Conservation (phyloP, 352 stramenopile genomes). For the Globisporangium heterothallicum region DNA sequence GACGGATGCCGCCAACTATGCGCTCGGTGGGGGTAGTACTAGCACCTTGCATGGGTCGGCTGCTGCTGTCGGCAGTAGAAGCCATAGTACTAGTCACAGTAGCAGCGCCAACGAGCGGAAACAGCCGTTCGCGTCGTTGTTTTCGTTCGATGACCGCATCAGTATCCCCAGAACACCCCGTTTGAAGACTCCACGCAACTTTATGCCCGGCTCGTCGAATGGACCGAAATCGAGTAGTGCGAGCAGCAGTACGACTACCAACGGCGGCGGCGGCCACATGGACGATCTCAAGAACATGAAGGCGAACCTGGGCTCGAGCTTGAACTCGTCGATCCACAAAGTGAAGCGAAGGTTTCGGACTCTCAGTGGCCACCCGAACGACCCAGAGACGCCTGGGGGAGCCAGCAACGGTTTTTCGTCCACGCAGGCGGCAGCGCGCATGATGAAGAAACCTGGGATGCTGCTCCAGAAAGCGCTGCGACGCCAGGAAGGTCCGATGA, state of each 20-base stretch:
- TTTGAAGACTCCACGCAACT: constrained; percentile 39
- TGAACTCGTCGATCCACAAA: constrained; percentile 68
- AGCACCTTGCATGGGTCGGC: not conserved
- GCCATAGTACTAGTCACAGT: too few relatives aligned
- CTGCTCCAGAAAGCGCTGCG: constrained; percentile 57
- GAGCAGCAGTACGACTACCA: too few relatives aligned
- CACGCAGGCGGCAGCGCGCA: constrained; percentile 40
- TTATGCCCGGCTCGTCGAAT: constrained; percentile 18
- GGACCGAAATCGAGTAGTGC: constrained; percentile 7
- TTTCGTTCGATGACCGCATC: constrained; percentile 57
- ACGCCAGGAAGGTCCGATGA: constrained; percentile 9
- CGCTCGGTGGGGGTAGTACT: constrained; percentile 28
- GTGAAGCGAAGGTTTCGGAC: constrained; percentile 68
- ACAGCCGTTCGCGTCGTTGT: constrained; percentile 36
- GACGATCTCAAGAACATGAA: constrained; percentile 75
- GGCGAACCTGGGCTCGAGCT: constrained; percentile 62
- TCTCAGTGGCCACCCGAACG: constrained; percentile 47
- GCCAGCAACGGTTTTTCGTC: constrained; percentile 13
- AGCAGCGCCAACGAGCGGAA: constrained; percentile 32
- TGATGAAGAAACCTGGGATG: constrained; percentile 66
- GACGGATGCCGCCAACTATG: constrained; percentile 29
- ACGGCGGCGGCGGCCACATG: constrained; percentile 30
- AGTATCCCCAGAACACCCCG: constrained; percentile 46
- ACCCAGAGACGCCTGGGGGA: constrained; percentile 16
- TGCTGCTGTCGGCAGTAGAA: too few relatives aligned